Evolutionary conservation across 805 yeast genomes (phyloP).

Genomic region (Tetrapisispora nanseiensis): DNA sequence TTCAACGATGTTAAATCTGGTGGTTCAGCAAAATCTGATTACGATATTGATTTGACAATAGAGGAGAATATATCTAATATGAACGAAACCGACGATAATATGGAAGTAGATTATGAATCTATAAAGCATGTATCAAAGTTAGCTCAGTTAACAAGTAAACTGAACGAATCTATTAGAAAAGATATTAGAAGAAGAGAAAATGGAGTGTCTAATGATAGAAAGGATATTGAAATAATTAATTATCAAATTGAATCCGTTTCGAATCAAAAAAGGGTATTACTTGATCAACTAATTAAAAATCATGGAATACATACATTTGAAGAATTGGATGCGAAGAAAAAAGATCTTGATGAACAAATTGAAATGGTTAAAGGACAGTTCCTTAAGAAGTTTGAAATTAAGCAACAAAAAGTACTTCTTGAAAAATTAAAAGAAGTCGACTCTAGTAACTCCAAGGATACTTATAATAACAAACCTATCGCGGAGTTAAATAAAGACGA

Average conservation of each 20-base stretch:
- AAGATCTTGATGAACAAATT: neutral
- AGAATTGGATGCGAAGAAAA: neutral
- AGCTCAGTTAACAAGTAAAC: neutral
- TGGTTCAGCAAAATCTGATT: neutral
- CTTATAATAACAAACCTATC: neutral
- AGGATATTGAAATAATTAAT: neutral
- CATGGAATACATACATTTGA: neutral
- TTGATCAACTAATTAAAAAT: neutral
- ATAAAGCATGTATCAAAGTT: neutral
- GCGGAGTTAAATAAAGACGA: neutral
- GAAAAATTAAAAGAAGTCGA: constrained; percentile 1
- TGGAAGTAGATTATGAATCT: neutral
- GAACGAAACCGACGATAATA: neutral
- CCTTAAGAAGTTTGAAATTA: neutral
- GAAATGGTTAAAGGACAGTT: neutral
- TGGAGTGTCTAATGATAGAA: neutral
- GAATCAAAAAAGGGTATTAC: neutral
- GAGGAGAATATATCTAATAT: neutral
- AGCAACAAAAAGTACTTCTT: neutral
- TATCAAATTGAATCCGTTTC: neutral
- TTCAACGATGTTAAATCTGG: neutral
- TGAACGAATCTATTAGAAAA: neutral
- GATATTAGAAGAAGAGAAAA: neutral
- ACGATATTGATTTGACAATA: neutral
- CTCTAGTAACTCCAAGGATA: neutral